Evolutionary conservation across 352 stramenopile species (phyloP), one percentile per base, ranked within the genome.

Genomic region (Globisporangium acanthophoron): DNA sequence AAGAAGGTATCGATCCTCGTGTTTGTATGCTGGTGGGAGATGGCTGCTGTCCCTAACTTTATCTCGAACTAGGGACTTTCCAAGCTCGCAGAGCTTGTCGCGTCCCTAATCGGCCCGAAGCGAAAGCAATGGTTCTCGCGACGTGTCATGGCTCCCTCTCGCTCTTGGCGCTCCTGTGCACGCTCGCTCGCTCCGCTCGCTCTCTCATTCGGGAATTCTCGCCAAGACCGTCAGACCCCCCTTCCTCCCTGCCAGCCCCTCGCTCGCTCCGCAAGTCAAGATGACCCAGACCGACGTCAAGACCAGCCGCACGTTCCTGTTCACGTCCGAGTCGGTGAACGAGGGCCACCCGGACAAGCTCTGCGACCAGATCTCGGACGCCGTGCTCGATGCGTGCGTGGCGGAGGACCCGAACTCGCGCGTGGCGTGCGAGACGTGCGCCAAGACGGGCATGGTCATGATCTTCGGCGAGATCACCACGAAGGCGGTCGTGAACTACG

Each of bases 401-500:
- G 81, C 84, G n/a, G 93, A 98, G 69, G 97, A 99, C 79, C 96
- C 97, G 55, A 94, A 97, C 72, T 98, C 96, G 63, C 97, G 97
- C 71, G 97, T 99, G 45, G 97, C 97, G 31, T 99, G 96, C 63
- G 97, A 99, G 83, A 99, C 97, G 35, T 98, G 96, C 79, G 97
- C 92, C 67, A 99, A 99, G 88, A 99, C 97, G 3, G 96, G 96
- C 70, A 99, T 99, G 89, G 96, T 99, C 62, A 99, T 99, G 96
- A 98, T 99, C 70, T 99, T 99, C 70, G 97, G 97, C 60, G 97
- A 99, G 87, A 99, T 99, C 76, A 99, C 96, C 62, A 99, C 97
- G 56, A 97, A 96, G 67, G 96, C 97, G 54, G 98, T 96, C 46
- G 96, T 99, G 47, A 99, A 99, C 80, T 99, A 99, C 85, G 97